A percentile compares a stretch with the other conserved stretches of the same genome.
phyloP scores from a whole-genome alignment of 202 grass and related monocot genomes.

The Saccharum hybrid region DNA sequence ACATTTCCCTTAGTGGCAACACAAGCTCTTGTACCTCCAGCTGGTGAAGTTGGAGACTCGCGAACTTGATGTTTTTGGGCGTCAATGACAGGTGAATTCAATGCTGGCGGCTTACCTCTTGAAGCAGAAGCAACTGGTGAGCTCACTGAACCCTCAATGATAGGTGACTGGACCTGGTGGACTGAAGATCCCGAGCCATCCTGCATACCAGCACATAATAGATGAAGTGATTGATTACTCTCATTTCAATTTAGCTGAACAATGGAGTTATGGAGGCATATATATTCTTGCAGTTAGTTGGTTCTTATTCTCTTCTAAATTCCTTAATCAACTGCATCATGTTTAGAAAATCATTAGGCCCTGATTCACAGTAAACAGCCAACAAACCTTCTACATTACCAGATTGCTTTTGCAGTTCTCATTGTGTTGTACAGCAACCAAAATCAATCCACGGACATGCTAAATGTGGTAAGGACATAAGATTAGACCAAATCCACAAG shows the following conservation, averaged over 20 bases:
- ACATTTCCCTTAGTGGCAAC: constrained; percentile 24
- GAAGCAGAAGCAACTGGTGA: constrained; percentile 32
- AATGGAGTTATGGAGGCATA: neutral
- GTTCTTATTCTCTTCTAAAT: constrained; percentile 6
- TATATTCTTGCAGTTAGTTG: neutral
- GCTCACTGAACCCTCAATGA: constrained; percentile 48
- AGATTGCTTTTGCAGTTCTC: neutral
- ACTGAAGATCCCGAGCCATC: constrained; percentile 58
- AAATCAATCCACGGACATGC: neutral
- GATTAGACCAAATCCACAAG: neutral
- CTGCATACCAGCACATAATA: constrained; percentile 46
- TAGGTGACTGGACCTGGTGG: constrained; percentile 38
- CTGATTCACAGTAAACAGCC: constrained; percentile 26
- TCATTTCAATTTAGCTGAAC: neutral
- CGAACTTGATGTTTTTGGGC: constrained; percentile 45
- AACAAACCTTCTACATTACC: constrained; percentile 25
- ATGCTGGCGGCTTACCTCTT: constrained; percentile 27
- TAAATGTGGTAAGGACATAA: constrained; percentile 13
- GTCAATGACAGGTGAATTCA: constrained; percentile 34
- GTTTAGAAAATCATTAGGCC: neutral
- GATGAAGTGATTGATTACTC: constrained; percentile 18
- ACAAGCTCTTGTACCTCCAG: constrained; percentile 29
- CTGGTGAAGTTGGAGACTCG: constrained; percentile 44
- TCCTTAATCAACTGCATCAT: constrained; percentile 7
- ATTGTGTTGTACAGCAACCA: constrained; percentile 18